Percentiles rank a stretch among this genome's conserved stretches.
These are phyloP conservation scores for Hypholoma sublateritium DNA, from an alignment of 768 basidiomycete genomes.

Conservation along the genomic window DNA sequence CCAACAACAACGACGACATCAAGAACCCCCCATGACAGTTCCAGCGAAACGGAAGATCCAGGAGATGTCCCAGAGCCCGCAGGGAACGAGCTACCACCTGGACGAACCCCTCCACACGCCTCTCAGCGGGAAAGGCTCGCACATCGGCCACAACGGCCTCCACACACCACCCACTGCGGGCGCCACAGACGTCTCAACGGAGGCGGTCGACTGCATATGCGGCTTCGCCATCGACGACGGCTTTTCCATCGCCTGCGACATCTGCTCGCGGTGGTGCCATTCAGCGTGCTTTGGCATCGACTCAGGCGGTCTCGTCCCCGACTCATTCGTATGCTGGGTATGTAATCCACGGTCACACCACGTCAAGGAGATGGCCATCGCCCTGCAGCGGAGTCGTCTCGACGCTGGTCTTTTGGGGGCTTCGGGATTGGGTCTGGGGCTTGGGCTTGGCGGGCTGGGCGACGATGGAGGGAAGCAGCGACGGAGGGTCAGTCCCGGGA, in stretches of 20 bases:
- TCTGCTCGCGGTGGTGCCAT: conserved; percentile 83
- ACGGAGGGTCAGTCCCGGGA: background rate
- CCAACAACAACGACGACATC: background rate
- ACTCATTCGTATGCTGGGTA: conserved; percentile 76
- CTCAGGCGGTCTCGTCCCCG: conserved; percentile 54
- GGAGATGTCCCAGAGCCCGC: background rate
- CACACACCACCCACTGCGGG: background rate
- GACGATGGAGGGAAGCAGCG: conserved; percentile 1
- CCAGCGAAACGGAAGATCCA: background rate
- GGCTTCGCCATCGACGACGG: conserved; percentile 76
- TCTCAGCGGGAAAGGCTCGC: background rate
- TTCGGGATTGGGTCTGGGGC: background rate
- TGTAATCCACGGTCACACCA: conserved; percentile 29
- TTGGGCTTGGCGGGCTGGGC: background rate
- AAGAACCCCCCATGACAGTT: background rate
- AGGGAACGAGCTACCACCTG: background rate
- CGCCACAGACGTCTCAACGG: conserved; percentile 17
- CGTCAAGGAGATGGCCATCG: conserved; percentile 2
- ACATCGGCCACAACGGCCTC: background rate
- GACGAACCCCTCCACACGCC: background rate
- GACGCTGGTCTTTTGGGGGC: background rate
- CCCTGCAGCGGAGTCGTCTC: background rate
- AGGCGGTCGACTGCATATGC: conserved; percentile 73
- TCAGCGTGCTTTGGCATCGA: conserved; percentile 72
- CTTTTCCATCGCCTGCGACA: conserved; percentile 83